Evolutionary conservation across 306 rosid genomes (phyloP).

Genomic region (Cicer chorassanicum): DNA sequence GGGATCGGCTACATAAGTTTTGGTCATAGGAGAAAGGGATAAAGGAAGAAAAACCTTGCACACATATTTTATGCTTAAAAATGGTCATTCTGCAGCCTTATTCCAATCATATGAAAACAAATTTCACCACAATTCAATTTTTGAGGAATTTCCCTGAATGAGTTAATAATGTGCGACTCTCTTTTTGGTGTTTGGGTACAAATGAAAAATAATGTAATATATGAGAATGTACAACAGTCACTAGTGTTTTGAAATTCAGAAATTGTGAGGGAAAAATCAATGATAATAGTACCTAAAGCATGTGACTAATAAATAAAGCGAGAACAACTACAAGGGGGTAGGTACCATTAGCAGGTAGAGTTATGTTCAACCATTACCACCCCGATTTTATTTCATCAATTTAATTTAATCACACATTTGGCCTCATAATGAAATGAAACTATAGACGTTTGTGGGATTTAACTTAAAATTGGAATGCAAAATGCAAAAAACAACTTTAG

Average conservation of each 20-base stretch:
- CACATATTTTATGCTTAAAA: conserved; percentile 41
- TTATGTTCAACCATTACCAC: background rate
- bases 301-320: background rate
- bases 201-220: conserved; percentile 2
- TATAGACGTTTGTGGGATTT: background rate
- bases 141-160: conserved; percentile 22
- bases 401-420: background rate
- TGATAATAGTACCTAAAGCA: background rate
- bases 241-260: background rate
- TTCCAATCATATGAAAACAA: conserved; percentile 30
- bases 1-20: background rate
- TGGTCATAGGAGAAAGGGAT: conserved; percentile 33
- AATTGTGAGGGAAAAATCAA: background rate
- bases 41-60: conserved; percentile 1
- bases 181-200: conserved; percentile 11
- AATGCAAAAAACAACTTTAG: background rate
- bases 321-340: background rate
- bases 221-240: background rate
- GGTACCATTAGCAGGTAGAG: background rate
- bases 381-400: background rate
- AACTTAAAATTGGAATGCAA: conserved; percentile 4
- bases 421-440: conserved; percentile 2
- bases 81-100: conserved; percentile 28
- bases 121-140: conserved; percentile 34
- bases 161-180: conserved; percentile 13